Base-by-base conservation (phyloP, 106 monocot genomes). In the Platanthera zijinensis region DNA sequence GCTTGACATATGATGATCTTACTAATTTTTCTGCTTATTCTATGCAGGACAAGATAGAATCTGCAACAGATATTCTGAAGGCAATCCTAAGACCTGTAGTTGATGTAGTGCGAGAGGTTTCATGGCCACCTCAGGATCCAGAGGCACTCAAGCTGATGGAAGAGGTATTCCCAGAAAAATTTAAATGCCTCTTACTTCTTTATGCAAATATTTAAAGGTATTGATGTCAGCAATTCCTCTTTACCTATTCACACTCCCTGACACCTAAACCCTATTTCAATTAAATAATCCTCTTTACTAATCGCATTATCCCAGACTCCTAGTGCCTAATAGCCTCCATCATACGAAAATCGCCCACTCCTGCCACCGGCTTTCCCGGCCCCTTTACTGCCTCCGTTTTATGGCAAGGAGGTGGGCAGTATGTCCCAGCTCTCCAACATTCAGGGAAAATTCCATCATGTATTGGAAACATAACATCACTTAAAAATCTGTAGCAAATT, bases 71-170 rank as follows among this genome's bases (percentile, higher is more conserved):
- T 79, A 82, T 95, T 81, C 81, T 96, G 57, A 85, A 93, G 79
- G 72, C 73, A 75, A 87, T 96, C 71, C 50, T 96, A 70, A 92
- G 81, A 73, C 90, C 92, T 49, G 87, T 89, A 30, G 76, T 90
- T 48, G 68, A 83, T 85, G 96, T 78, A 74, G 64, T 77, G 76
- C 87, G 77, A 86, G 92, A 96, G 52, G 80, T 90, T 51, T 79
- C 87, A 48, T 96, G 96, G 96, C 96, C 96, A 71, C 92, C 96
- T n/a, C 82, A 78, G 79, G 77, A 93, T 77, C 83, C 84, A 32
- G 75, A 84, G 10, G 75, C 81, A 63, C 82, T 96, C 50, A 76
- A 70, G 49, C 64, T 78, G 22, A 90, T 96, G 88, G 89, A 92
- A 68, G 80, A 84, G 73, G 96, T 93, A 85, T 51, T 80, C 52